Evolutionary conservation across 2,329 filamentous ascomycete genomes (phyloP), one percentile per base, ranked within the genome.

Genomic region (Pleoardoris graminearum): DNA sequence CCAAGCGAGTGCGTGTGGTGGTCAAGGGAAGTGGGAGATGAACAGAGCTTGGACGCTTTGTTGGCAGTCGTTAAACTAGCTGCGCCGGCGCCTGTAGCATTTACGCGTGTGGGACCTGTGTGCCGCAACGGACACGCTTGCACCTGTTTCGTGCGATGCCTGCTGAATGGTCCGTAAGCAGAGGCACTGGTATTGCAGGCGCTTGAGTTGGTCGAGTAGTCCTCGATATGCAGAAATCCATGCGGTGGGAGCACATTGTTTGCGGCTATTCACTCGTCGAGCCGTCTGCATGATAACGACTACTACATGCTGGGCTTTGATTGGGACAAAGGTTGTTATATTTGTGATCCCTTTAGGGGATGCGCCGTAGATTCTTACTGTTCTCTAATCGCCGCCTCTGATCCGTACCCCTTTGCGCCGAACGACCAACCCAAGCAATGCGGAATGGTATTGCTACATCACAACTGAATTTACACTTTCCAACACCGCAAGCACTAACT

Each of bases 401-500:
- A 19, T 11, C 19, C 14, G 14, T 27, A 12, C 36, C n/a, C 33
- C n/a, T 27, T 46, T 46, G 19, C 43, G 30, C 43, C 30, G 30
- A 25, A 14, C 14, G 4, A 16, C 43, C 29, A 22, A 42, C 42
- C 22, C 21, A 27, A 42, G 37, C 12, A 7, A 38, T 52, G 37
- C 42, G 29, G 22, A 57, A 49, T 48, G 32, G 22, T 27, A 42
- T 33, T 23, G 38, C 39, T 36, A 36, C 30, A 44, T 39, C 16
- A 10, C 35, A 32, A 16, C 48, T 59, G 51, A 27, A 53, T 46
- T 35, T 58, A 58, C 53, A 59, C 19, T 5, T 32, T 21, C 12
- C 14, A 7, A 14, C 12, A 23, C 33, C 19, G 25, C 27, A 50
- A 47, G 49, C 55, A 39, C 72, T 84, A 96, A 78, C 91, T 97